These are phyloP conservation scores for Melaleuca alternifolia DNA, from an alignment of 345 rosid species.

Conservation along the genomic window DNA sequence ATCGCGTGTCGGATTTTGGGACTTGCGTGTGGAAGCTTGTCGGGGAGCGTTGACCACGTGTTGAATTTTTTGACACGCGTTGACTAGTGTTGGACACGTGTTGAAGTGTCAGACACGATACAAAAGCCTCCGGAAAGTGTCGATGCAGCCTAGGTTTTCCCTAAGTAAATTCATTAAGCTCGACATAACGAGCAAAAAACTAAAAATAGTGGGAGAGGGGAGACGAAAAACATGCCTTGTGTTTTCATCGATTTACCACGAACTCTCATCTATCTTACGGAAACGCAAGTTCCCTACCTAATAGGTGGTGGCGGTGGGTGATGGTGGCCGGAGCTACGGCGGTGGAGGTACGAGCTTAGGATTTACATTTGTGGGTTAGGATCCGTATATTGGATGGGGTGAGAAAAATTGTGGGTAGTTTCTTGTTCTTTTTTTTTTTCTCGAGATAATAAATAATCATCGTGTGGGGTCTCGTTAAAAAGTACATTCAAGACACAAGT, in stretches of 20 bases:
- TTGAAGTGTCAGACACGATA: too few species aligned
- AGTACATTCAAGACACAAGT: neutral
- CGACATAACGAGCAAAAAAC: neutral
- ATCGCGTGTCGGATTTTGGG: too few species aligned
- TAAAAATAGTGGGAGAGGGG: neutral
- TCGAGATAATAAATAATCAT: neutral
- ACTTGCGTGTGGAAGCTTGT: too few species aligned
- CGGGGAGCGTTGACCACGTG: too few species aligned
- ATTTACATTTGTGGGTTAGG: neutral
- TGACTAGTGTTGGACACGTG: too few species aligned
- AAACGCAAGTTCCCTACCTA: neutral
- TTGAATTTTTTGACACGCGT: too few species aligned
- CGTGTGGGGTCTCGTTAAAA: neutral
- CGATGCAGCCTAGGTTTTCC: too few species aligned
- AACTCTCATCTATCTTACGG: neutral
- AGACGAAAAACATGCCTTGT: neutral
- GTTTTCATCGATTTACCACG: neutral
- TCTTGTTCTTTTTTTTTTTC: neutral
- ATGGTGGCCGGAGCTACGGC: neutral
- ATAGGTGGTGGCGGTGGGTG: neutral
- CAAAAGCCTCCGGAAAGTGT: too few species aligned
- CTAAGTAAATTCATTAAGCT: neutral
- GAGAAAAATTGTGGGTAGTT: neutral
- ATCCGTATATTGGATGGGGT: neutral
- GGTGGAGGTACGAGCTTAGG: neutral